Percentiles rank a stretch among this genome's conserved stretches.
Evolutionary conservation across 2,329 filamentous ascomycete species (phyloP).

Genomic region (Pseudogymnoascus sp.): DNA sequence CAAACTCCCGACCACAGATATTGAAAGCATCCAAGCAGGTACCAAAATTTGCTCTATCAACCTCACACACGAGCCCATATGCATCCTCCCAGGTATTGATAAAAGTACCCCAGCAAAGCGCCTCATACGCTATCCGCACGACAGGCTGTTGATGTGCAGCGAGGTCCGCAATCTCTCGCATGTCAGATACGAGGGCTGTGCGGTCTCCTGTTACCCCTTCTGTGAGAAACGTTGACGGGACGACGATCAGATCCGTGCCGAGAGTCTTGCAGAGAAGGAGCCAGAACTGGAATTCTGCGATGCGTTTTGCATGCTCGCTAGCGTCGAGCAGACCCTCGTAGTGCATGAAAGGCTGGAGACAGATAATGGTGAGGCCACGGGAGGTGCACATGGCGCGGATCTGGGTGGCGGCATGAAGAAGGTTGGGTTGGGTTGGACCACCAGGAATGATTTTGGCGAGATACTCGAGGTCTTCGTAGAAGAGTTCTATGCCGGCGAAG

Average conservation of each 20-base stretch:
- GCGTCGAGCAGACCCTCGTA: constrained; percentile 59
- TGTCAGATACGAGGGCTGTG: constrained; percentile 52
- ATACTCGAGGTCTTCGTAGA: constrained; percentile 66
- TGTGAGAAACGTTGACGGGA: constrained; percentile 62
- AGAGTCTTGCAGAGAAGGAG: constrained; percentile 43
- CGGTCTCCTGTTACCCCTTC: constrained; percentile 40
- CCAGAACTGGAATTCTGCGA: constrained; percentile 8
- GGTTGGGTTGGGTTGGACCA: constrained; percentile 33
- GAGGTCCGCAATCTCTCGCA: constrained; percentile 59
- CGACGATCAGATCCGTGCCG: constrained; percentile 60
- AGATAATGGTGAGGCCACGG: constrained; percentile 49
- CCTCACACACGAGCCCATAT: constrained; percentile 59
- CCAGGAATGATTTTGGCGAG: constrained; percentile 36
- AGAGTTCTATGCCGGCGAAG: constrained; percentile 65
- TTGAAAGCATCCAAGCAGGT: constrained; percentile 74
- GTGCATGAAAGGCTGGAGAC: constrained; percentile 68
- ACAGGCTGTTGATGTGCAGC: constrained; percentile 42
- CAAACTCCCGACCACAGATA: constrained; percentile 63
- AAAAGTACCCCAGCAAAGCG: constrained; percentile 63
- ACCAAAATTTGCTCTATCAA: constrained; percentile 65
- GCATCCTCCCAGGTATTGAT: constrained; percentile 63
- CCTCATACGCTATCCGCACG: constrained; percentile 67
- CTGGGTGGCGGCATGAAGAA: constrained; percentile 48
- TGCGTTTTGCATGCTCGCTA: constrained; percentile 18
- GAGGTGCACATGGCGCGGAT: constrained; percentile 50